Evolutionary conservation across 1,284 basidiomycete genomes (phyloP).

Genomic region (Microbotryomycetes sp.): DNA sequence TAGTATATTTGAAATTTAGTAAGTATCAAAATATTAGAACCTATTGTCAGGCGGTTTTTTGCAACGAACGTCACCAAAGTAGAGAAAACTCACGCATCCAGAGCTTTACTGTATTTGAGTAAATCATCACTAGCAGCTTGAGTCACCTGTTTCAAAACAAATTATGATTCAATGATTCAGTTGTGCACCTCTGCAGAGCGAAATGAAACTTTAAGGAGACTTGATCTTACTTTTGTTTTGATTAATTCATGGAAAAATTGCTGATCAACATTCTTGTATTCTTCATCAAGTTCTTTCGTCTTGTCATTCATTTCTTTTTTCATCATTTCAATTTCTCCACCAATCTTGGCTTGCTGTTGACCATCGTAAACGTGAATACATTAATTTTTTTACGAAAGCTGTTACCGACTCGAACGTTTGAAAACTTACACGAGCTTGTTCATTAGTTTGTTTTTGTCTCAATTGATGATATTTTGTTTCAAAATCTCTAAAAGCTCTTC

Average conservation of each 20-base stretch:
- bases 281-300: constrained; percentile 64
- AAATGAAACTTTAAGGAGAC: constrained; percentile 6
- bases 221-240: constrained; percentile 87
- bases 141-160: constrained; percentile 72
- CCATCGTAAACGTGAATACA: too few species aligned
- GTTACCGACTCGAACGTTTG: constrained; percentile 2
- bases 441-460: constrained; percentile 52
- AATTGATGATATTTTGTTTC: constrained; percentile 64
- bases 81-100: constrained; percentile 66
- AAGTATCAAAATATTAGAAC: too few species aligned
- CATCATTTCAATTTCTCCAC: constrained; percentile 73
- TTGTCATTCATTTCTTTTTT: constrained; percentile 60
- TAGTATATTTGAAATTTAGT: too few species aligned
- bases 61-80: background rate
- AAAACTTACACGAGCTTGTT: constrained; percentile 57
- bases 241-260: constrained; percentile 84
- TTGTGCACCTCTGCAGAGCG: constrained; percentile 7
- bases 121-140: constrained; percentile 91
- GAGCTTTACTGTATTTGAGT: constrained; percentile 93
- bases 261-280: constrained; percentile 81
- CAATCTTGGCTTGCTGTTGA: constrained; percentile 65
- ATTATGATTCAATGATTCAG: background rate
- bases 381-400: background rate
- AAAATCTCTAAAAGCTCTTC: constrained; percentile 71
- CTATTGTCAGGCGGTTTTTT: background rate